Evolutionary conservation across 352 stramenopile species (phyloP).

Genomic region (Phytophthora ohioensis): DNA sequence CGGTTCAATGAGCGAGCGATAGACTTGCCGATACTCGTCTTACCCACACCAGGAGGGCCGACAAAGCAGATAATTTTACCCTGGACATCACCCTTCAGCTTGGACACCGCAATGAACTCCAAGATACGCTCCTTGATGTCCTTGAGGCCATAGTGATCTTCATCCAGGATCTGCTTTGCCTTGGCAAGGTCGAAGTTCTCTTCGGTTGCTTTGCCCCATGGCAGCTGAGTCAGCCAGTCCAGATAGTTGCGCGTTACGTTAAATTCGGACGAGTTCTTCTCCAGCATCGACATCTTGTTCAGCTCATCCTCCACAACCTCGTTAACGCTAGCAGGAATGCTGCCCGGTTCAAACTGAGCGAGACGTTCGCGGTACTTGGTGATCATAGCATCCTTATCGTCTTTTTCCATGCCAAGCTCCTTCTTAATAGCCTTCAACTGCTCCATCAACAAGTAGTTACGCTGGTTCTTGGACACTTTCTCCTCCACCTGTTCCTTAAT

Average conservation of each 20-base stretch:
- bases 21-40: slow-evolving; percentile 96
- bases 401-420: slow-evolving; percentile 98
- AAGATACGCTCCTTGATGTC: slow-evolving; percentile 99
- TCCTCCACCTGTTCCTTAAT: slow-evolving; percentile 95
- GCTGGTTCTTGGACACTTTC: slow-evolving; percentile 96
- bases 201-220: slow-evolving; percentile 95
- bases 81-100: slow-evolving; percentile 95
- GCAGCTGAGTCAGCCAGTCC: slow-evolving; percentile 98
- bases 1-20: slow-evolving; percentile 96
- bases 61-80: slow-evolving; percentile 98
- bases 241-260: slow-evolving; percentile 99
- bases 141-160: slow-evolving; percentile 98
- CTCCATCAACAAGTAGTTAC: slow-evolving; percentile 98
- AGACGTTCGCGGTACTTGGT: slow-evolving; percentile 96
- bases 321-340: slow-evolving; percentile 82
- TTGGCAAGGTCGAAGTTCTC: slow-evolving; percentile 98
- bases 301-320: slow-evolving; percentile 98
- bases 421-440: slow-evolving; percentile 99
- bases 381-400: slow-evolving; percentile 99
- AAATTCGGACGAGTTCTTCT: slow-evolving; percentile 99
- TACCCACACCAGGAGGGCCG: slow-evolving; percentile 94
- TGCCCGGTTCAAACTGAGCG: slow-evolving; percentile 59
- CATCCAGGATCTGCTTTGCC: slow-evolving; percentile 94
- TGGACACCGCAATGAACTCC: slow-evolving; percentile 99
- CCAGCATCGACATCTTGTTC: slow-evolving; percentile 97